phyloP scores from a whole-genome alignment of 2,329 filamentous ascomycete species.

The Fusarium sp. region DNA sequence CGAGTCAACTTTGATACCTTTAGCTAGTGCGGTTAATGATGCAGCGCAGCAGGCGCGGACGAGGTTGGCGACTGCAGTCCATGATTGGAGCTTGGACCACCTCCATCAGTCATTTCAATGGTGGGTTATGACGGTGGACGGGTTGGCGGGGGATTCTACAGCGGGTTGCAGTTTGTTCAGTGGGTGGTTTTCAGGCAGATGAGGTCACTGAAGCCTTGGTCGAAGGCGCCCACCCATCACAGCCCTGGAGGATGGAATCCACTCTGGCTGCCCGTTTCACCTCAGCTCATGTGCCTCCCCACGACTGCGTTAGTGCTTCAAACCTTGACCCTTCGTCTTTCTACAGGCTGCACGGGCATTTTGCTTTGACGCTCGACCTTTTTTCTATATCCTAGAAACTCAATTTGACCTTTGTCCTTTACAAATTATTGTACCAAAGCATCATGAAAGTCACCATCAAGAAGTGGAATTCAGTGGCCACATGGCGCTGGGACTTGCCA shows the following conservation, averaged over 20 bases:
- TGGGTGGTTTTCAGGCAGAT: conserved; percentile 34
- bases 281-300: conserved; percentile 28
- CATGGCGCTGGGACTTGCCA: conserved; percentile 97
- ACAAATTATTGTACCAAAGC: conserved; percentile 4
- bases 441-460: conserved; percentile 95
- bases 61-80: conserved; percentile 39
- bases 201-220: conserved; percentile 41
- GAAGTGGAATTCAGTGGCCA: conserved; percentile 92
- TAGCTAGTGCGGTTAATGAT: neutral
- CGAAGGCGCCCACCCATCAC: conserved; percentile 18
- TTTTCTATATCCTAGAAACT: neutral
- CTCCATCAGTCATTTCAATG: conserved; percentile 25
- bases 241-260: conserved; percentile 1
- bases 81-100: conserved; percentile 44
- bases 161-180: conserved; percentile 29
- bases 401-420: neutral
- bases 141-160: conserved; percentile 14
- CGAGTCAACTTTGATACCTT: conserved; percentile 39
- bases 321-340: conserved; percentile 20
- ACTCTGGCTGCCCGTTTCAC: conserved; percentile 4
- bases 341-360: conserved; percentile 31
- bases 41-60: conserved; percentile 30
- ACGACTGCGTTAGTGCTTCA: conserved; percentile 24
- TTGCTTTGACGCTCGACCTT: conserved; percentile 19
- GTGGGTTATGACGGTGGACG: conserved; percentile 25